Base-by-base conservation (phyloP, 129 eudicot genomes). In the Escallonia herrerae region DNA sequence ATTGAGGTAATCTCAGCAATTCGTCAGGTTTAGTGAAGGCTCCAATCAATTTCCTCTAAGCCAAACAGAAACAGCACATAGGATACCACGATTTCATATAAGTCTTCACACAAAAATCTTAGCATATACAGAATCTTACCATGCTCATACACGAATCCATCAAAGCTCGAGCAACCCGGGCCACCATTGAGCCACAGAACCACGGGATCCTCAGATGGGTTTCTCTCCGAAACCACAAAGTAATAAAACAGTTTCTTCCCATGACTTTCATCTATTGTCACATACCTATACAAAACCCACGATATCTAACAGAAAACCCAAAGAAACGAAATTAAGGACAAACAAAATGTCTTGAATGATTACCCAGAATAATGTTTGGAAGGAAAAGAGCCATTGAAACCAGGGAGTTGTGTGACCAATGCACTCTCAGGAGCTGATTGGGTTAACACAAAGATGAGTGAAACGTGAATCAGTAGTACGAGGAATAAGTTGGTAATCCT, bases 131-230 rank as follows among this genome's bases (percentile, higher is more conserved):
- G 33, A n/a, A 49, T 49, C 52, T 56, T 87, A 87, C 95, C 95
- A 81, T 83, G 95, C 70, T 90, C 97, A 75, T 90, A 90, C 11
- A 90, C 90, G 64, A 86, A 90, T 6, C 95, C 97, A 83, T 90
- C 97, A 74, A 90, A 86, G 73, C 95, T 90, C 42, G 97, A 90
- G 86, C 97, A 90, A 45, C 97, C 97, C 5, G 97, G 97, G 15
- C 95, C 97, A 15, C 97, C 97, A 74, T 90, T 90, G 44, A 90
- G 95, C 97, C 97, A 90, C 43, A 90, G 95, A 74, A 90, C 97
- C 60, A 90, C 79, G 12, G 97, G 97, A 77, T 90, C 97, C 64
- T 74, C 53, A n/a, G 83, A 71, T 52, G 95, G 88, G 47, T 76
- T 86, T 63, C 86, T 83, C 69, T 90, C 97, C 46, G 97, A 90